Base-by-base conservation (phyloP, 2,329 filamentous ascomycete genomes). In the Apiospora pterosperma region DNA sequence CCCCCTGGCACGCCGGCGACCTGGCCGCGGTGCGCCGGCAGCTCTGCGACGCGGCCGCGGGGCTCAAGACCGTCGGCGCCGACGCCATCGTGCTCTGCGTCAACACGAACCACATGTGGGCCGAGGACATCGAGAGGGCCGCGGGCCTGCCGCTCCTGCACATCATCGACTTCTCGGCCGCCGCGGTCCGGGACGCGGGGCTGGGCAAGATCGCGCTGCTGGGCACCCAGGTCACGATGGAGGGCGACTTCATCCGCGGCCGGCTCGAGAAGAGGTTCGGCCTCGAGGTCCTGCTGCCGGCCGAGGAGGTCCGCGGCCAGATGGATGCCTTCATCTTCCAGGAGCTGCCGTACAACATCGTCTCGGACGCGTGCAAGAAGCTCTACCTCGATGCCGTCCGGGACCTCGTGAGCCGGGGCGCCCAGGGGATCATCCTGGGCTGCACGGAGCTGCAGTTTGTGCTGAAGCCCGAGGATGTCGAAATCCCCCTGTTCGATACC, bases 181-280 rank as follows among this genome's bases (percentile, higher is more conserved):
- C 2, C 6, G 59, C 59, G 7, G 25, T 60, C 6, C 59, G 2
- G 36, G 6, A 10, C 3, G 36, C 36, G 21, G 59, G 59, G 64
- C n/a, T 65, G 59, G 3, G 16, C 28, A 55, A n/a, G 5, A 62
- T 69, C 14, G 68, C 67, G 36, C 68, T 68, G 11, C 48, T 71
- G 12, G 69, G 69, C 42, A 70, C 69, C 16, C 59, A 61, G 16
- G 68, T 68, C 52, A 71, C 69, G 11, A 71, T 71, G 69, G 69
- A 70, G 62, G 65, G 70, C 59, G 69, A 70, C 38, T 70, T 71
- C 64, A 69, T 68, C 55, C 70, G 66, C 36, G 36, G 59, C 28
- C 67, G 67, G 31, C 61, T 71, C 5, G 59, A 60, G 28, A 11
- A 38, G 14, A 36, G 23, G 31, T 60, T 60, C 14, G 59, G n/a